Base-by-base conservation (phyloP, 2,329 filamentous ascomycete species). In the Fusarium multiceps region DNA sequence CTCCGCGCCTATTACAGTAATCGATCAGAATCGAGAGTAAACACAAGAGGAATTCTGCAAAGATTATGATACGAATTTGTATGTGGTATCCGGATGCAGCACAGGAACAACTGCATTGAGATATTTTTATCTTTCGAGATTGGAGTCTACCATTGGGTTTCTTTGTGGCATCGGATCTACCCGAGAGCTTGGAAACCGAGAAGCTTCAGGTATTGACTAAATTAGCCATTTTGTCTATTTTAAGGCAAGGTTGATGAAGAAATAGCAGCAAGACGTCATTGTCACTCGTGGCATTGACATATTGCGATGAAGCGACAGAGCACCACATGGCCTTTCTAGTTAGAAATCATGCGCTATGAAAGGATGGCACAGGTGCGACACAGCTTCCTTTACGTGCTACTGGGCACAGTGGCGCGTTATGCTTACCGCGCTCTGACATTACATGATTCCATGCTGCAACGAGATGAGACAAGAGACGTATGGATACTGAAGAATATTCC, bases 391-490 rank as follows among this genome's bases (percentile, higher is more conserved):
- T 65, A 55, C 48, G 65, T 66, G 56, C 40, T 55, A 58, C 66
- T 56, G 28, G 46, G 37, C 13, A 49, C 23, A 54, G 55, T 49
- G 61, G 56, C 48, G 47, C 48, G 43, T 41, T 59, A 41, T 48
- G 34, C 48, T 58, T 49, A 46, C 41, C 27, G 54, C 25, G 50
- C 51, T 62, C 55, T 64, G 50, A 43, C 59, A 59, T 45, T 50
- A 49, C 42, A 37, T 57, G 61, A 27, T 37, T 55, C 47, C 32
- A 47, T 58, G 54, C 54, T 50, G 55, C 47, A 48, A 55, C 56
- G 56, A 59, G 54, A 53, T 70, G 67, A 70, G 53, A 70, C 57
- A 50, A 32, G n/a, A 57, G 46, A 45, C 41, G 63, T 58, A 51
- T 55, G 68, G 46, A 47, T 49, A 25, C 46, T 34, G 27, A 43